phyloP scores from a whole-genome alignment of 306 rosid species.

The Clitoria ternatea region DNA sequence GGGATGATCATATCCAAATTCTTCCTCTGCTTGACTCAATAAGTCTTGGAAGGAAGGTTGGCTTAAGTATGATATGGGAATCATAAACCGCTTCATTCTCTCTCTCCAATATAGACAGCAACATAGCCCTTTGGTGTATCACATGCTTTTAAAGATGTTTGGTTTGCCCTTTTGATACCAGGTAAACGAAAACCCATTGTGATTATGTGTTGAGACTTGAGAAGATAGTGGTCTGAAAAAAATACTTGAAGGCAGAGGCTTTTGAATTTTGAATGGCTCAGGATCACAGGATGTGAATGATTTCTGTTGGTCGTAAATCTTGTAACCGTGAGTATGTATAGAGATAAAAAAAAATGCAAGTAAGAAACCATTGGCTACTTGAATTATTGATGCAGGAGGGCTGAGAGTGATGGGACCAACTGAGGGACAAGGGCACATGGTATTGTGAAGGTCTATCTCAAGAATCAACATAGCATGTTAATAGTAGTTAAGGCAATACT shows the following conservation, averaged over 20 bases:
- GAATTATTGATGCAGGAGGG: not conserved
- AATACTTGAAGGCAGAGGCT: not conserved
- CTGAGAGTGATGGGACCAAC: not conserved
- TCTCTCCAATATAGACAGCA: slow-evolving; percentile 43
- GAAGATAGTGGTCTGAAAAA: not conserved
- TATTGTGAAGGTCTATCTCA: not conserved
- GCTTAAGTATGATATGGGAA: slow-evolving; percentile 32
- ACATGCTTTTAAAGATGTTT: not conserved
- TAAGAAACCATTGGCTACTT: not conserved
- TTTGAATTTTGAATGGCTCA: not conserved
- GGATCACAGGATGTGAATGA: slow-evolving; percentile 10
- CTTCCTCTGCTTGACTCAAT: slow-evolving; percentile 9
- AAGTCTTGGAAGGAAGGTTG: slow-evolving; percentile 27
- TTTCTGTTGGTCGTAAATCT: slow-evolving; percentile 8
- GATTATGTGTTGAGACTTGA: not conserved
- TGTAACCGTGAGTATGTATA: slow-evolving; percentile 13
- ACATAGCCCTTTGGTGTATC: slow-evolving; percentile 43
- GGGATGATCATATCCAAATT: slow-evolving; percentile 35
- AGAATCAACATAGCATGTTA: not conserved
- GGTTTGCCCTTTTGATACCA: not conserved
- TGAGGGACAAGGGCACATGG: not conserved
- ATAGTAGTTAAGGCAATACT: not conserved
- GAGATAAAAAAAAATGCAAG: not conserved
- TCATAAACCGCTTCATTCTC: slow-evolving; percentile 29
- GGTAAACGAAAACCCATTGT: slow-evolving; percentile 34